Conservation (phyloP, 164 flowering plant species). For the Amborella trichopoda region DNA sequence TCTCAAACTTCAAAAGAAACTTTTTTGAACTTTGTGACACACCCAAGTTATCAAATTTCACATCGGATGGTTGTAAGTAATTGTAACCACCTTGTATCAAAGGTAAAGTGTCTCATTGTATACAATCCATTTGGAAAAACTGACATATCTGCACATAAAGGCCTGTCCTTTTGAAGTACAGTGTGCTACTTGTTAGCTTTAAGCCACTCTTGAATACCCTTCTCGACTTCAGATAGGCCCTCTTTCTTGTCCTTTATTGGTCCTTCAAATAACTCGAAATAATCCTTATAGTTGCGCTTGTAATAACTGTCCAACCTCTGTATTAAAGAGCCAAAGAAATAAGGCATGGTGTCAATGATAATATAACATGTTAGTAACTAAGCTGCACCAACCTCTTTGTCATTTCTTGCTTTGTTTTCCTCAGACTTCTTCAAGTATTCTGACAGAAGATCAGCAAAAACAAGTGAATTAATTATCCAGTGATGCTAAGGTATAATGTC, state of each 20-base stretch:
- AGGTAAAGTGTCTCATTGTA: too few relatives aligned
- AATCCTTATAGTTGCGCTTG: constrained; percentile 87
- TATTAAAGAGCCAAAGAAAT: background rate
- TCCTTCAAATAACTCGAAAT: constrained; percentile 75
- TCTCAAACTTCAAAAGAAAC: too few relatives aligned
- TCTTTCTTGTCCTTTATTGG: constrained; percentile 37
- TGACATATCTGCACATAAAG: too few relatives aligned
- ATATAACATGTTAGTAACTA: background rate
- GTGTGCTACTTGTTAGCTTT: constrained; percentile 30
- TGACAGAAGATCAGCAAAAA: too few relatives aligned
- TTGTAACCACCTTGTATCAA: too few relatives aligned
- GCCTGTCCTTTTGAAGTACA: background rate
- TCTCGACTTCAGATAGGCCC: constrained; percentile 63
- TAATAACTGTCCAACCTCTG: constrained; percentile 81
- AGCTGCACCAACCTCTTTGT: constrained; percentile 64
- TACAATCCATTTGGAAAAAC: too few relatives aligned
- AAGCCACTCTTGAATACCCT: constrained; percentile 82
- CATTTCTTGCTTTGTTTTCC: constrained; percentile 79
- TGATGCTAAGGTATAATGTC: too few relatives aligned
- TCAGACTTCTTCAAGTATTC: constrained; percentile 74
- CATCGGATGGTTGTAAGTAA: too few relatives aligned
- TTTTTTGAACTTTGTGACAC: too few relatives aligned
- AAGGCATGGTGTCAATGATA: background rate
- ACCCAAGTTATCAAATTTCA: too few relatives aligned
- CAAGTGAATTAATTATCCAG: too few relatives aligned